phyloP scores from a whole-genome alignment of 208 protist genomes.

The Acanthamoeba quina region DNA sequence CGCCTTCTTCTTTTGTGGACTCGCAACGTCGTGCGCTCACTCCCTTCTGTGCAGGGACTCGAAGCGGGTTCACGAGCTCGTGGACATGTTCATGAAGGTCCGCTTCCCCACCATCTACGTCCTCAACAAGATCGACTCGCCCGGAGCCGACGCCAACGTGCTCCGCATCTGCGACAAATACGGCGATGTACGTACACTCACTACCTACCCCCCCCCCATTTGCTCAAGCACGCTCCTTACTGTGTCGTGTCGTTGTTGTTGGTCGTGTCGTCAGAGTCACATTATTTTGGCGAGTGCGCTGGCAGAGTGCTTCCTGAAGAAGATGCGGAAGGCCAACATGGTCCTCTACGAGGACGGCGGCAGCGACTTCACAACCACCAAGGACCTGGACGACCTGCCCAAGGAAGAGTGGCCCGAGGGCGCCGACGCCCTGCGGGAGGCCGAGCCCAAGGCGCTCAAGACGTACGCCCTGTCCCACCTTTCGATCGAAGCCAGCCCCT shows the following conservation, averaged over 20 bases:
- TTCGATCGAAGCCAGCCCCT: background rate
- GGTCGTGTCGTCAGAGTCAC: background rate
- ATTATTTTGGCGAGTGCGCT: conserved; percentile 80
- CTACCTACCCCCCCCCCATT: too few species aligned
- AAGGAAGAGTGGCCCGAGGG: conserved; percentile 43
- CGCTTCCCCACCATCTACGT: conserved; percentile 83
- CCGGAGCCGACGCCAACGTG: conserved; percentile 79
- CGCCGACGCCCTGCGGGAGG: background rate
- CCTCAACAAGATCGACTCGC: conserved; percentile 83
- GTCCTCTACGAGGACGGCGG: conserved; percentile 78
- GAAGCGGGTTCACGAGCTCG: conserved; percentile 71
- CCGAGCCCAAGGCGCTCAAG: conserved; percentile 44
- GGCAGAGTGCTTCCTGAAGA: conserved; percentile 83
- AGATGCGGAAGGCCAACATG: conserved; percentile 78
- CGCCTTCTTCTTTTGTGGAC: background rate
- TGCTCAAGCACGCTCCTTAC: background rate
- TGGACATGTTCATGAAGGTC: conserved; percentile 80
- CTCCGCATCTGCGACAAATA: conserved; percentile 81
- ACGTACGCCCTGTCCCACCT: background rate
- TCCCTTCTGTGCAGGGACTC: background rate
- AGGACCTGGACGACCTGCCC: conserved; percentile 18
- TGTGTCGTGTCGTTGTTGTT: background rate
- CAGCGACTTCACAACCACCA: conserved; percentile 71
- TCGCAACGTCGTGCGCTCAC: background rate
- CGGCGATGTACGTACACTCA: conserved; percentile 16